Conservation (phyloP, 2,329 filamentous ascomycete species). For the Penicillium nordicum region DNA sequence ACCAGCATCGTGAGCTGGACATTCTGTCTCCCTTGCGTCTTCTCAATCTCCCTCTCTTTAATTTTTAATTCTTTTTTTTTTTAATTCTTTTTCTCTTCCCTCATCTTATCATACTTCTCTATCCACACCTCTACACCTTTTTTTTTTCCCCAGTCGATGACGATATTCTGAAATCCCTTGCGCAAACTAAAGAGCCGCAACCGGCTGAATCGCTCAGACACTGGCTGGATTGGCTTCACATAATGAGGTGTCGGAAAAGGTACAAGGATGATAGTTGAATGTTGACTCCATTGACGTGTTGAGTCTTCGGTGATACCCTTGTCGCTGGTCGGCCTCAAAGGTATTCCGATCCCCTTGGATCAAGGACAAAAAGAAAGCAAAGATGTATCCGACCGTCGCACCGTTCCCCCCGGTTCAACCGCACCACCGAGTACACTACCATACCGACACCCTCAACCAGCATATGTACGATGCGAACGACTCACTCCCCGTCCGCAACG, state of each 20-base stretch:
- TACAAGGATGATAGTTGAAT: slow-evolving; percentile 41
- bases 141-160: neutral
- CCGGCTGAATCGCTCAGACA: neutral
- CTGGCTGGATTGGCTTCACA: slow-evolving; percentile 26
- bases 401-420: slow-evolving; percentile 43
- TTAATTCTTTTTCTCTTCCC: slow-evolving; percentile 3
- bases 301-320: slow-evolving; percentile 15
- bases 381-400: slow-evolving; percentile 50
- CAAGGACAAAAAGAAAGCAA: slow-evolving; percentile 21
- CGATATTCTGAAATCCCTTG: neutral
- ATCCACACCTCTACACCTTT: neutral
- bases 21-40: slow-evolving; percentile 32
- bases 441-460: slow-evolving; percentile 29
- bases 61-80: neutral
- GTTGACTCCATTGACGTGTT: slow-evolving; percentile 24
- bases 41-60: neutral
- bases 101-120: neutral
- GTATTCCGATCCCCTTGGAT: slow-evolving; percentile 13
- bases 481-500: slow-evolving; percentile 25
- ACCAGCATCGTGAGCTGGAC: slow-evolving; percentile 20
- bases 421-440: slow-evolving; percentile 38
- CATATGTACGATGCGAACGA: slow-evolving; percentile 32
- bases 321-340: slow-evolving; percentile 13
- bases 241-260: slow-evolving; percentile 47
- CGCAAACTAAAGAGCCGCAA: neutral